These are phyloP conservation scores for Boletus smithii DNA, from an alignment of 1,284 basidiomycete genomes.

Conservation along the genomic window DNA sequence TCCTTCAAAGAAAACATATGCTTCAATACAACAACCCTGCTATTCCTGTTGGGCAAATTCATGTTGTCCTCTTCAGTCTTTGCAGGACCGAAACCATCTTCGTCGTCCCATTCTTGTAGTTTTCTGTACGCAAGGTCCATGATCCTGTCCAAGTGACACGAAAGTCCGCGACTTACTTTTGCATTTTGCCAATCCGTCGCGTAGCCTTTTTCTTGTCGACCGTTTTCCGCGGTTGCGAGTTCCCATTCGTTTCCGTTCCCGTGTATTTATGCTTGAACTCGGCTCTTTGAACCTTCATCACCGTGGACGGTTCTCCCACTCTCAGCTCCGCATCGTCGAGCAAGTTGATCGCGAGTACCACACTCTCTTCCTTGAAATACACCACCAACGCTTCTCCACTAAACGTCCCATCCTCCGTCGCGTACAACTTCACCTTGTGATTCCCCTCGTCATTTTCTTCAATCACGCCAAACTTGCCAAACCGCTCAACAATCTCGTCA, in stretches of 20 bases:
- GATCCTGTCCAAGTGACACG: not conserved
- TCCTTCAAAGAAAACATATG: slow-evolving; percentile 93
- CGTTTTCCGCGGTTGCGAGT: slow-evolving; percentile 54
- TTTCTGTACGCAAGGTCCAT: slow-evolving; percentile 47
- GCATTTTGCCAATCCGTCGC: slow-evolving; percentile 83
- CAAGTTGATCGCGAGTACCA: slow-evolving; percentile 79
- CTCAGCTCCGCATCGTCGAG: slow-evolving; percentile 92
- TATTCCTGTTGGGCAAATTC: slow-evolving; percentile 51
- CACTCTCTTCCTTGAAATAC: slow-evolving; percentile 97
- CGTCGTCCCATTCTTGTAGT: slow-evolving; percentile 82
- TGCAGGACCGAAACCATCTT: slow-evolving; percentile 76
- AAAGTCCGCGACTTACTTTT: slow-evolving; percentile 63
- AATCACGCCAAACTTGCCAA: slow-evolving; percentile 88
- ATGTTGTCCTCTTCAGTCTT: slow-evolving; percentile 52
- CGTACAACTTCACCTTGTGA: slow-evolving; percentile 92
- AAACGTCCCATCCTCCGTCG: slow-evolving; percentile 84
- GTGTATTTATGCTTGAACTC: slow-evolving; percentile 73
- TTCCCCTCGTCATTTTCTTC: slow-evolving; percentile 88
- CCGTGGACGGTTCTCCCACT: slow-evolving; percentile 68
- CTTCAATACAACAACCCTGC: slow-evolving; percentile 85
- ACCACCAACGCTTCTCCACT: slow-evolving; percentile 95
- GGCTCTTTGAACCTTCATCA: slow-evolving; percentile 83
- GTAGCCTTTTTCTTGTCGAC: slow-evolving; percentile 81
- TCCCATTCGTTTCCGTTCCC: slow-evolving; percentile 29
- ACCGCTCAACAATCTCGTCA: slow-evolving; percentile 78